Conservation (phyloP, 2,329 filamentous ascomycete genomes). For the Xylaria sp. region DNA sequence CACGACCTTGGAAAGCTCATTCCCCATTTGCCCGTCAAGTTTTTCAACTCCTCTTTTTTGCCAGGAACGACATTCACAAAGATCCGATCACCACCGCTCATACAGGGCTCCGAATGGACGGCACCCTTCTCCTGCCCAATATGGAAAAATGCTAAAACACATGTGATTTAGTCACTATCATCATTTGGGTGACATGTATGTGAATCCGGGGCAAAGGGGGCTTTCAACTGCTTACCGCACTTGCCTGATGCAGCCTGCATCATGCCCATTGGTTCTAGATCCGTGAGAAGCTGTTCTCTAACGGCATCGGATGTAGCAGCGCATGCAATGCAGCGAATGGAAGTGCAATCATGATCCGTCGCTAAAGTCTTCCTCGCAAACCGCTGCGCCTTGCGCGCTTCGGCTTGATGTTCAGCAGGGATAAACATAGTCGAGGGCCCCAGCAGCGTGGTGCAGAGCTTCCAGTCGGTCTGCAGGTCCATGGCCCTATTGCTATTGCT, state of each 20-base stretch:
- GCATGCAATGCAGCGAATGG: constrained; percentile 58
- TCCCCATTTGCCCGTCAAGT: constrained; percentile 51
- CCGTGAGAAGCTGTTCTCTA: constrained; percentile 49
- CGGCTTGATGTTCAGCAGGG: constrained; percentile 44
- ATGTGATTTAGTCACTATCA: neutral
- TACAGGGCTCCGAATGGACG: constrained; percentile 56
- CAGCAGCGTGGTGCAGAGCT: constrained; percentile 59
- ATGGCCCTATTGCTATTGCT: constrained; percentile 13
- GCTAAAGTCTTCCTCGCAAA: constrained; percentile 44
- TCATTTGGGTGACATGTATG: neutral
- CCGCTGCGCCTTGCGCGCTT: constrained; percentile 51
- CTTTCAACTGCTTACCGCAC: constrained; percentile 41
- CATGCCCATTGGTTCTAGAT: constrained; percentile 44
- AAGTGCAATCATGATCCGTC: constrained; percentile 55
- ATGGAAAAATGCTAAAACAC: constrained; percentile 52
- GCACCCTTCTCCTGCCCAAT: constrained; percentile 56
- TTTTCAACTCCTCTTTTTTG: constrained; percentile 49
- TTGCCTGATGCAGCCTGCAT: constrained; percentile 47
- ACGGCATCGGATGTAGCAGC: constrained; percentile 55
- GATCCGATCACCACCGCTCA: constrained; percentile 49
- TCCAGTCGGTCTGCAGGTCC: constrained; percentile 57
- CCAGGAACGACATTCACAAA: constrained; percentile 56
- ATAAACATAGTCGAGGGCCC: constrained; percentile 61
- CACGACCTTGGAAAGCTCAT: constrained; percentile 54
- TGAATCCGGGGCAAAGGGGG: neutral